Conservation (phyloP, 1,139 yeast species). For the Nakaseomyces sp. region DNA sequence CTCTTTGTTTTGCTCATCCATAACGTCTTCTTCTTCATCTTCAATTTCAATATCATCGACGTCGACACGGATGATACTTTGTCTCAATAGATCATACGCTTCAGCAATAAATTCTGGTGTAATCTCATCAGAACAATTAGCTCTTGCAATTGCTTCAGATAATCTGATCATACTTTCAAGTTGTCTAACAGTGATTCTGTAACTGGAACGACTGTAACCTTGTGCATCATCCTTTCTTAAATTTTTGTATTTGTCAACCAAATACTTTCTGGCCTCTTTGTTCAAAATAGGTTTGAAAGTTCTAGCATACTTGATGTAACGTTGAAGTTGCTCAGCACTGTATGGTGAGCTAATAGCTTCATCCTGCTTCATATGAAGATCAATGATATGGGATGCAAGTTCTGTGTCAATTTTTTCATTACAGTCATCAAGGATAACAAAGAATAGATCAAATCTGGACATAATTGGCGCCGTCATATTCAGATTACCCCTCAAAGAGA, state of each 20-base stretch:
- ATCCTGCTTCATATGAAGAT: constrained; percentile 84
- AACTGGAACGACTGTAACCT: constrained; percentile 67
- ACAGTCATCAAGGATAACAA: constrained; percentile 91
- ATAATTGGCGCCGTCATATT: constrained; percentile 99
- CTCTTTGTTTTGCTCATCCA: constrained; percentile 9
- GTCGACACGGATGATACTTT: constrained; percentile 88
- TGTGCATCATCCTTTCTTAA: constrained; percentile 88
- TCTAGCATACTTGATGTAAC: constrained; percentile 86
- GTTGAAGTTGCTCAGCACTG: constrained; percentile 76
- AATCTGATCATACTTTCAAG: constrained; percentile 88
- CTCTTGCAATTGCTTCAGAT: constrained; percentile 94
- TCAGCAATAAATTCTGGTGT: constrained; percentile 86
- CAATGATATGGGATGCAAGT: constrained; percentile 86
- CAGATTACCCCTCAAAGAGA: constrained; percentile 76
- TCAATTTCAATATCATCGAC: constrained; percentile 82
- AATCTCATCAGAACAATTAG: constrained; percentile 87
- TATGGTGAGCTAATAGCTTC: constrained; percentile 87
- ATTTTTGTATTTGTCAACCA: constrained; percentile 78
- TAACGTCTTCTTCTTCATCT: constrained; percentile 21
- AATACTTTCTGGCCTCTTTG: constrained; percentile 65
- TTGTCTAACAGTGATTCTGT: constrained; percentile 94
- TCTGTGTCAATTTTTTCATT: constrained; percentile 85
- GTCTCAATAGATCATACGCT: constrained; percentile 83
- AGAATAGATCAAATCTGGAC: constrained; percentile 95
- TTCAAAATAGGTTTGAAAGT: constrained; percentile 90